phyloP scores from a whole-genome alignment of 768 basidiomycete genomes.

The Galerina sulciceps region DNA sequence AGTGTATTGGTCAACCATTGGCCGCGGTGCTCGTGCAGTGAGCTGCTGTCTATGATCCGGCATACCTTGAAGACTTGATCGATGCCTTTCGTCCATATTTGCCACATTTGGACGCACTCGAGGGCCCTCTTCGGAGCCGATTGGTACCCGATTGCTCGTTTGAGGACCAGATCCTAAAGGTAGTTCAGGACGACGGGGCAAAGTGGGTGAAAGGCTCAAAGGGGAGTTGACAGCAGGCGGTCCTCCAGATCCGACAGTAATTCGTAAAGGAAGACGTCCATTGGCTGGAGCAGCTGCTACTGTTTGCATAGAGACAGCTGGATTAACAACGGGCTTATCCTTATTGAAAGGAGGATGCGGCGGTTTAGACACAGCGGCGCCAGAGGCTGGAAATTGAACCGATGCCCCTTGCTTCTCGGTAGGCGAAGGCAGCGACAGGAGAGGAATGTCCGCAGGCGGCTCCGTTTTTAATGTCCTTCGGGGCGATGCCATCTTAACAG shows the following conservation, averaged over 20 bases:
- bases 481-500: background rate
- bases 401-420: background rate
- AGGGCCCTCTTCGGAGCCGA: background rate
- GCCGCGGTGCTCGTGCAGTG: background rate
- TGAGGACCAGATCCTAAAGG: background rate
- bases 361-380: too few relatives aligned
- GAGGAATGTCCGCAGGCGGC: slow-evolving; percentile 1
- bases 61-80: background rate
- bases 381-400: too few relatives aligned
- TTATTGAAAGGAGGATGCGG: too few relatives aligned
- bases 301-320: too few relatives aligned
- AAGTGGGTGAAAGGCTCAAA: too few relatives aligned
- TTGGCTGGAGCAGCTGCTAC: too few relatives aligned
- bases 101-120: slow-evolving; percentile 22
- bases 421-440: slow-evolving; percentile 8
- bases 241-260: too few relatives aligned
- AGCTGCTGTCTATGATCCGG: background rate
- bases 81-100: slow-evolving; percentile 10
- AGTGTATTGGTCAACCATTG: slow-evolving; percentile 6
- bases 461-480: background rate
- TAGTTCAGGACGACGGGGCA: background rate
- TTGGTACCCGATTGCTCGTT: background rate
- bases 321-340: too few relatives aligned
- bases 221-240: too few relatives aligned
- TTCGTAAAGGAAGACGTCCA: too few relatives aligned